A percentile compares a stretch with the other conserved stretches of the same genome.
phyloP scores from a whole-genome alignment of 139 green algal genomes.

The Picochlorum sp. region DNA sequence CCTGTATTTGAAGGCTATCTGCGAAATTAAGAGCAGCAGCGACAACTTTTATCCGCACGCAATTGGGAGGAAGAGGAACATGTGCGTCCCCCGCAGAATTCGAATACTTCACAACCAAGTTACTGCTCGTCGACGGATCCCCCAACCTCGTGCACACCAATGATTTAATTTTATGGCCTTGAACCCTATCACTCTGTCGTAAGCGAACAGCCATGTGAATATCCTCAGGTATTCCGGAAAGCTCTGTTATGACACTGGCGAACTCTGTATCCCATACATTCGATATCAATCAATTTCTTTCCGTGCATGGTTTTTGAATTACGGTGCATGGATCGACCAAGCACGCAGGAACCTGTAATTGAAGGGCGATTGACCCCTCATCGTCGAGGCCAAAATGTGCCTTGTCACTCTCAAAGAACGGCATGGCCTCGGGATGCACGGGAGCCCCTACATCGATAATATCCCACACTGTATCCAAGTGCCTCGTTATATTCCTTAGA shows the following conservation, averaged over 20 bases:
- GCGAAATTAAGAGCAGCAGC: constrained; percentile 64
- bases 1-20: constrained; percentile 52
- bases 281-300: no score
- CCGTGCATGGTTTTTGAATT: no score
- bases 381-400: constrained; percentile 1
- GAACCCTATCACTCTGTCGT: no score
- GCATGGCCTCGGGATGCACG: background rate
- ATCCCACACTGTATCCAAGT: background rate
- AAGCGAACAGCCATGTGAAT: no score
- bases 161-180: constrained; percentile 24
- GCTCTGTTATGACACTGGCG: no score
- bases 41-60: constrained; percentile 34
- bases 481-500: constrained; percentile 3
- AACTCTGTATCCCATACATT: no score
- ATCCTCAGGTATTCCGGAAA: no score
- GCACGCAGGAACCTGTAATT: background rate
- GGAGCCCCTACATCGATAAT: constrained; percentile 13
- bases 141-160: constrained; percentile 49
- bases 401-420: constrained; percentile 7
- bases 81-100: background rate
- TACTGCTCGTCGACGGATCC: constrained; percentile 18
- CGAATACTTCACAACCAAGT: constrained; percentile 12
- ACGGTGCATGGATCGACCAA: background rate
- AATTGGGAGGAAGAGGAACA: constrained; percentile 11
- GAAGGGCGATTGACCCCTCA: background rate